These are phyloP conservation scores for Uronychia binucleata DNA, from an alignment of 73 alveolate species.

Conservation along the genomic window DNA sequence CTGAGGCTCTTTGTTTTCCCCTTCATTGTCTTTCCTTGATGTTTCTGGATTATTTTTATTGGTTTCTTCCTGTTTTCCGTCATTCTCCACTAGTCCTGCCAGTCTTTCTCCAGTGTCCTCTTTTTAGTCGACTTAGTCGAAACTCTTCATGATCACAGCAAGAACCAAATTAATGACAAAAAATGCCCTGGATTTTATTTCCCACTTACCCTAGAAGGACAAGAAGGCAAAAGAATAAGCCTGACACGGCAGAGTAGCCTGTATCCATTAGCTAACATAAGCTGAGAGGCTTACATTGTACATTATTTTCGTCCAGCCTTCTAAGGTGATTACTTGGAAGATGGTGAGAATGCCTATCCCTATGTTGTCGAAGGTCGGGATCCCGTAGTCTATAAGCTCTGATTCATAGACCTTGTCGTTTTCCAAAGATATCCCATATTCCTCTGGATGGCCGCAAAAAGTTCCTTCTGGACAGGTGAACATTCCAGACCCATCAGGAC, in stretches of 20 bases:
- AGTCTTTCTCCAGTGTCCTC: no score
- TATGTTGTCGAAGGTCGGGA: constrained; percentile 32
- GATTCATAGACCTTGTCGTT: not conserved
- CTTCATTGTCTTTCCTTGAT: no score
- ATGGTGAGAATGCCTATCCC: constrained; percentile 29
- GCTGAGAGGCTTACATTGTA: not conserved
- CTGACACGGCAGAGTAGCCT: not conserved
- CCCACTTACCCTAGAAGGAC: constrained; percentile 17
- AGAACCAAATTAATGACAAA: constrained; percentile 12
- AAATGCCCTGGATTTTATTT: no score
- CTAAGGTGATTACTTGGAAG: constrained; percentile 20
- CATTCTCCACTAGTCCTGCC: no score
- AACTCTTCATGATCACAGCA: no score
- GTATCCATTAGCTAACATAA: not conserved
- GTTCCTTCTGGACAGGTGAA: constrained; percentile 23
- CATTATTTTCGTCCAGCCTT: constrained; percentile 34
- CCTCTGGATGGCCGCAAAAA: constrained; percentile 38
- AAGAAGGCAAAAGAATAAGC: constrained; percentile 7
- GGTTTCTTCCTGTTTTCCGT: no score
- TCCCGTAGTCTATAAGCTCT: constrained; percentile 20
- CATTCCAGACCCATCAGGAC: not conserved
- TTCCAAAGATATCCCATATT: not conserved
- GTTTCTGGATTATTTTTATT: no score
- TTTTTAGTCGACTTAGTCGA: no score
- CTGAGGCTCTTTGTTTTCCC: no score